Evolutionary conservation across 331 rosid genomes (phyloP), one percentile per base, ranked within the genome.

Genomic region (Quercus lobata): DNA sequence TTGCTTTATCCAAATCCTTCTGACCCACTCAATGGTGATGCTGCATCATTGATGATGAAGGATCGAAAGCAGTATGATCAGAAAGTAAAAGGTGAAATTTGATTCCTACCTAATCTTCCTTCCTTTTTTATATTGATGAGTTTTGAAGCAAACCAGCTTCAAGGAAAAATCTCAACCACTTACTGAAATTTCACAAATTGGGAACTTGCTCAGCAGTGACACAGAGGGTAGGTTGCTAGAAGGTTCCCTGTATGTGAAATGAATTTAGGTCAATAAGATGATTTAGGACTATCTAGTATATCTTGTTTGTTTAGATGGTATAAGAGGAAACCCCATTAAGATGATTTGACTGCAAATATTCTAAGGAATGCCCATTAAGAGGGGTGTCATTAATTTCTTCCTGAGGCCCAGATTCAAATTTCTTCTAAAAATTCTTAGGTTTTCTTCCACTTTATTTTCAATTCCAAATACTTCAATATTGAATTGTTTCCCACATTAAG

Each of bases 1-100:
- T 87, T 95, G 84, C 97, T 91, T 58, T 90, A 95, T 82, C 99
- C 99, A 11, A 91, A 95, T 85, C 91, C 96, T 80, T 86, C 92
- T 56, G 96, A 95, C 80, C 96, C 98, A 68, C 87, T 89, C 35
- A 93, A 93, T 56, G 92, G 89, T 16, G 94, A 88, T 71, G 99
- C 96, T 49, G 99, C 98, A 2, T 89, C 93, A 8, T 83, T 90
- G 78, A 87, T 93, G 98, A 88, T 93, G 93, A 93, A 96, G 88
- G 97, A 96, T 74, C 87, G 80, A 37, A 90, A 88, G 84, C 80
- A 84, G 66, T 96, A 93, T 73, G 96, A 93, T 73, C 89, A 93
- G 80, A 96, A 96, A 87, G 98, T 96, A 76, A 95, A 88, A 93
- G 97, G 99, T 91, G 72, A 71, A 74, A 3, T 30, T 79, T 29